A percentile compares a stretch with the other conserved stretches of the same genome.
These are phyloP conservation scores for Hyaloscypha variabilis DNA, from an alignment of 495 filamentous ascomycete species.

Conservation along the genomic window DNA sequence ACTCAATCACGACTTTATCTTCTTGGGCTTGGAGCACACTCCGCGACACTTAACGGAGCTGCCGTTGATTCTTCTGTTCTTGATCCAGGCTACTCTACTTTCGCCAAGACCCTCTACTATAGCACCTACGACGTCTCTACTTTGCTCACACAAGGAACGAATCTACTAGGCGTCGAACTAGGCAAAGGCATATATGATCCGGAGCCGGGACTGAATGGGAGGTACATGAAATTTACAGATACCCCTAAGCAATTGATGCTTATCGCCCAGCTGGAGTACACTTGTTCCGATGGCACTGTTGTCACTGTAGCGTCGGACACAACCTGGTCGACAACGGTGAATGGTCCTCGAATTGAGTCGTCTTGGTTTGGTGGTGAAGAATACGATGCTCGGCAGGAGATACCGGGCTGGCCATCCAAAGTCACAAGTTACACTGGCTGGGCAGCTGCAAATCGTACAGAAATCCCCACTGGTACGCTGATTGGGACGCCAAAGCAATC, in stretches of 20 bases:
- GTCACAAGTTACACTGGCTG: not conserved
- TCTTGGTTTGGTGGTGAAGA: constrained; percentile 6
- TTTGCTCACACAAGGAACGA: not conserved
- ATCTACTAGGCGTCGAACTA: not conserved
- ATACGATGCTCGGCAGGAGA: not conserved
- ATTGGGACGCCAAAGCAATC: not conserved
- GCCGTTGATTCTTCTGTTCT: not conserved
- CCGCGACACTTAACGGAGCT: not conserved
- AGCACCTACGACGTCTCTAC: not conserved
- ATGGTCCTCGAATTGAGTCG: constrained; percentile 5
- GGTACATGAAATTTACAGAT: constrained; percentile 6
- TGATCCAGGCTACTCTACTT: constrained; percentile 2
- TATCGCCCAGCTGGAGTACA: constrained; percentile 9
- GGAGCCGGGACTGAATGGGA: not conserved
- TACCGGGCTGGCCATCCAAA: not conserved
- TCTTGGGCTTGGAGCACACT: constrained; percentile 5
- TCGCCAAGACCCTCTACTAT: constrained; percentile 3
- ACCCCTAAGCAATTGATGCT: not conserved
- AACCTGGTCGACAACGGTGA: constrained; percentile 1
- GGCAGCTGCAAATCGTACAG: not conserved
- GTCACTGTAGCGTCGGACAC: not conserved
- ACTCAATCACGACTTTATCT: not conserved
- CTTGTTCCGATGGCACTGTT: not conserved
- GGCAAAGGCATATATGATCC: constrained; percentile 5
- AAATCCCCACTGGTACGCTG: not conserved